Evolutionary conservation across 805 yeast species (phyloP), one percentile per base, ranked within the genome.

Genomic region (Suhomyces sp.): DNA sequence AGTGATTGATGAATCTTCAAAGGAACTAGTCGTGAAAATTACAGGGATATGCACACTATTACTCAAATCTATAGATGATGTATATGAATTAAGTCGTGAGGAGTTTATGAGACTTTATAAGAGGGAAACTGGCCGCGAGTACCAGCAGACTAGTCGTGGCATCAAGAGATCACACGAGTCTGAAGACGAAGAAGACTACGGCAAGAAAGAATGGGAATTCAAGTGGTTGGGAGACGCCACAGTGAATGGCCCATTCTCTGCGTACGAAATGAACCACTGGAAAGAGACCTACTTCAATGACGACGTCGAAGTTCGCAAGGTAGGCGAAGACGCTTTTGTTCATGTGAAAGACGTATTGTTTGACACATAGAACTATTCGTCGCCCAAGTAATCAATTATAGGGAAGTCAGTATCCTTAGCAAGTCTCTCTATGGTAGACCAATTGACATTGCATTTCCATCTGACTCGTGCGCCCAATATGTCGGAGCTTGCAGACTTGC

Each of bases 371-470:
- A 19, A 29, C 22, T 35, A 46, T 13, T 46, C 48, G 3, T 46
- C 43, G 5, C 43, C 48, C 19, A 89, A 59, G 61, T 85, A 89
- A 53, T 81, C 83, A 25, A 78, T 82, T 9, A 91, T 74, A 1
- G 85, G 88, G 59, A 92, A 82, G 8, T 80, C 74, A 7, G 91
- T 73, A 19, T 86, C 88, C 19, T 73, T 66, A 0, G 96, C 83
- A 37, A 90, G 72, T 46, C 77, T 75, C 54, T 78, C 77, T 9
- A 87, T 79, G 6, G 82, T 76, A 31, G 78, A 78, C 87, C 89
- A 90, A 41, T 83, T 78, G 7, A 86, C 82, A 60, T 87, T 88
- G 54, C 89, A 83, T 62, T 81, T 85, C 96, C 96, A 91, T 60
- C 85, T 81, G 1, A 87, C 80, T 51, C 82, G 80, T 17, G 90